Percentiles rank a stretch among this genome's conserved stretches.
These are phyloP conservation scores for Trichoderma asperellum DNA, from an alignment of 2,329 filamentous ascomycete genomes.

Conservation along the genomic window DNA sequence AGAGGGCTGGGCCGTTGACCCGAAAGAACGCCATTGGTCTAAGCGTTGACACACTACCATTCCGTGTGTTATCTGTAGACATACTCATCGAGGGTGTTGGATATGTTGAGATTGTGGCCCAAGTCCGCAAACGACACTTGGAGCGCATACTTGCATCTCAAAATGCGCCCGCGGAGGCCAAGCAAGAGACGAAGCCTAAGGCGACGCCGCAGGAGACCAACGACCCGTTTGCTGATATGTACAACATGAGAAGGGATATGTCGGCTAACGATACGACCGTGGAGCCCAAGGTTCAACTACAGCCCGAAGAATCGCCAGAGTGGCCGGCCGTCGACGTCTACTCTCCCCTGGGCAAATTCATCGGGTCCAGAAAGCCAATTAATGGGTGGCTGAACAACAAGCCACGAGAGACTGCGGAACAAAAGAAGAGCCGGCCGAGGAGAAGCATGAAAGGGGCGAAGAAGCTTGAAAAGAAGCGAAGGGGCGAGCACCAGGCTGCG, in stretches of 20 bases:
- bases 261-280: neutral
- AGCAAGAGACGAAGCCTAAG: slow-evolving; percentile 23
- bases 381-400: slow-evolving; percentile 70
- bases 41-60: slow-evolving; percentile 72
- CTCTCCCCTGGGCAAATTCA: slow-evolving; percentile 79
- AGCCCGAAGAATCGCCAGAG: slow-evolving; percentile 40
- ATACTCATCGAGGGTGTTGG: slow-evolving; percentile 90
- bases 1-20: slow-evolving; percentile 74
- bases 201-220: neutral
- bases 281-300: slow-evolving; percentile 18
- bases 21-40: slow-evolving; percentile 63
- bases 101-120: slow-evolving; percentile 86
- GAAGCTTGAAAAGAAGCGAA: slow-evolving; percentile 47
- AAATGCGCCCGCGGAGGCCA: slow-evolving; percentile 27
- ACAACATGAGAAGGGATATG: slow-evolving; percentile 35
- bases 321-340: slow-evolving; percentile 83
- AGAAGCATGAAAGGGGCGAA: slow-evolving; percentile 68
- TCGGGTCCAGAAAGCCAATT: slow-evolving; percentile 69
- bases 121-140: slow-evolving; percentile 67
- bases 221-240: slow-evolving; percentile 38
- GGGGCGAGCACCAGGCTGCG: slow-evolving; percentile 33
- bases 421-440: slow-evolving; percentile 61
- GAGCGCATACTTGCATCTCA: slow-evolving; percentile 34
- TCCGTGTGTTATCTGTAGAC: slow-evolving; percentile 77
- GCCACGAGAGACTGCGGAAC: slow-evolving; percentile 53